Conservation (phyloP, 129 eudicot species). For the Mikania micrantha region DNA sequence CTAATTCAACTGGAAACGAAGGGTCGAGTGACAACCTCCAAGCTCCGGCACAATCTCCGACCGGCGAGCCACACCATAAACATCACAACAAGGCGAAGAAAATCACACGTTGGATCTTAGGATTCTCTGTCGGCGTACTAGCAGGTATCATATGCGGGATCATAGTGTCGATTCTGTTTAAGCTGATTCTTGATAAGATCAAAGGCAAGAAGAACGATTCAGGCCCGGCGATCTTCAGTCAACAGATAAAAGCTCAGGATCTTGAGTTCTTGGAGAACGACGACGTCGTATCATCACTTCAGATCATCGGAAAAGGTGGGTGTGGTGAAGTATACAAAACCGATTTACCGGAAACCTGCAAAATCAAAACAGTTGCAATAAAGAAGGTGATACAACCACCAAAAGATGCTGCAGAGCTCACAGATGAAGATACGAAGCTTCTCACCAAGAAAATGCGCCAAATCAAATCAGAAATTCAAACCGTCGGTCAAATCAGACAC, state of each 20-base stretch:
- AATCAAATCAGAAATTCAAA: conserved; percentile 64
- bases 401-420: conserved; percentile 54
- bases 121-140: conserved; percentile 53
- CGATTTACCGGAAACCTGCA: conserved; percentile 45
- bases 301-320: conserved; percentile 72
- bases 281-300: conserved; percentile 41
- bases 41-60: conserved; percentile 44
- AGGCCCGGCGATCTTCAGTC: not conserved
- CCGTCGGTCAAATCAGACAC: conserved; percentile 74
- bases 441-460: conserved; percentile 68
- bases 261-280: conserved; percentile 69
- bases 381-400: conserved; percentile 63
- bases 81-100: conserved; percentile 30
- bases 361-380: conserved; percentile 57
- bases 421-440: conserved; percentile 61
- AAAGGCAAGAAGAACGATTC: conserved; percentile 16
- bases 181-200: conserved; percentile 23
- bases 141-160: conserved; percentile 55
- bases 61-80: not conserved
- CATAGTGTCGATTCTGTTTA: conserved; percentile 38
- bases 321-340: conserved; percentile 82
- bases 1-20: conserved; percentile 15
- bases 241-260: conserved; percentile 23
- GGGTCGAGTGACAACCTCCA: not conserved
- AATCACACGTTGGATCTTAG: conserved; percentile 45